Evolutionary conservation across 352 stramenopile species (phyloP).

Genomic region (Pythium inflatum): DNA sequence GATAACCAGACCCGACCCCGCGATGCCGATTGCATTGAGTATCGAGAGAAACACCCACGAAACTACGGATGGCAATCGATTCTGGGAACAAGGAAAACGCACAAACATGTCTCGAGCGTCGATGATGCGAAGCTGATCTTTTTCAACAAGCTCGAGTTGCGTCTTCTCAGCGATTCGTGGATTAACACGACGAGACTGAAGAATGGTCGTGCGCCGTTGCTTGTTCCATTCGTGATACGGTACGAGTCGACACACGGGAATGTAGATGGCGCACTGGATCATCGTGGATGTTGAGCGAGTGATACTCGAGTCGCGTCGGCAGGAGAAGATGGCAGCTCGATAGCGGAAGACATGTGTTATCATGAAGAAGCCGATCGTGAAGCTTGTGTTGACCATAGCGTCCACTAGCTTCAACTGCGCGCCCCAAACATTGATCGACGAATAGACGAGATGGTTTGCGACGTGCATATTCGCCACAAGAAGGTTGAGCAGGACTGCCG

Average conservation of each 20-base stretch:
- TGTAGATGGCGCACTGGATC: slow-evolving; percentile 21
- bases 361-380: slow-evolving; percentile 26
- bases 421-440: too few species aligned
- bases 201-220: background rate
- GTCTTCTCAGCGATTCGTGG: background rate
- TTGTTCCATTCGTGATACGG: slow-evolving; percentile 14
- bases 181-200: background rate
- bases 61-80: background rate
- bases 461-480: background rate
- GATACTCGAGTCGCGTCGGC: background rate
- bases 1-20: background rate
- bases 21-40: slow-evolving; percentile 2
- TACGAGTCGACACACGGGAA: slow-evolving; percentile 19
- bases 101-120: slow-evolving; percentile 18
- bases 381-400: background rate
- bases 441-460: background rate
- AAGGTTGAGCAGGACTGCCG: background rate
- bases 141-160: slow-evolving; percentile 22
- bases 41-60: too few species aligned
- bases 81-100: background rate
- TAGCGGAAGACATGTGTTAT: slow-evolving; percentile 9
- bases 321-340: slow-evolving; percentile 2
- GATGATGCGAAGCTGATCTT: slow-evolving; percentile 18
- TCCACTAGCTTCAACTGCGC: background rate
- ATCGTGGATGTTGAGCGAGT: background rate